phyloP scores from a whole-genome alignment of 192 early-diverging fungal genomes.

The Coemansia sp. region DNA sequence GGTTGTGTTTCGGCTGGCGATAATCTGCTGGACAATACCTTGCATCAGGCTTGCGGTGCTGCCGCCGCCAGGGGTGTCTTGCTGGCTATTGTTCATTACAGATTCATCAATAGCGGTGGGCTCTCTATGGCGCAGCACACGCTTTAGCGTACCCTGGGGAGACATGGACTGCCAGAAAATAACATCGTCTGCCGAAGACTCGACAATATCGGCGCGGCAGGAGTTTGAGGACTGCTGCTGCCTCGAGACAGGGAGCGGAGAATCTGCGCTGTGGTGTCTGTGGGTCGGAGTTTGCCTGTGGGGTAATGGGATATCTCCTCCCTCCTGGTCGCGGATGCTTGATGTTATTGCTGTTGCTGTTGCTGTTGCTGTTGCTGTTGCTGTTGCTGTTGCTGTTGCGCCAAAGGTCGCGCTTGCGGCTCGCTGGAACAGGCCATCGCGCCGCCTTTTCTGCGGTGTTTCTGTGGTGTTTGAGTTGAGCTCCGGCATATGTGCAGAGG shows the following conservation, averaged over 20 bases:
- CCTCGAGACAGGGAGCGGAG: slow-evolving; percentile 18
- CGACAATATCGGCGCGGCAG: background rate
- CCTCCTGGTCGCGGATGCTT: too few relatives aligned
- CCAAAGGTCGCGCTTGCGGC: slow-evolving; percentile 6
- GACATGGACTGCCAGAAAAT: slow-evolving; percentile 53
- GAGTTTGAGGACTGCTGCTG: background rate
- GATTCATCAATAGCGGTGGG: background rate
- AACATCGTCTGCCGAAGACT: slow-evolving; percentile 13
- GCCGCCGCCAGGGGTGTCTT: background rate
- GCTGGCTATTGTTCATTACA: background rate
- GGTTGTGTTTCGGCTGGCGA: slow-evolving; percentile 29
- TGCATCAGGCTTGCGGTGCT: slow-evolving; percentile 17
- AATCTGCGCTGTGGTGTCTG: slow-evolving; percentile 32
- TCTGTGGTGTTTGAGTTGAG: background rate
- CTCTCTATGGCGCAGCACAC: slow-evolving; percentile 33
- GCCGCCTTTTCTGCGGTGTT: slow-evolving; percentile 28
- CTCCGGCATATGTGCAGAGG: background rate
- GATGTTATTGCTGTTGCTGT: background rate
- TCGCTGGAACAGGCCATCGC: slow-evolving; percentile 4
- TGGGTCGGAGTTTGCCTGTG: background rate
- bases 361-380: background rate
- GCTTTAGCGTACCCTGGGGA: slow-evolving; percentile 41
- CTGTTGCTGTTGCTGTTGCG: background rate
- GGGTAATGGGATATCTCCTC: background rate
- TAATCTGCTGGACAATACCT: slow-evolving; percentile 47